These are phyloP conservation scores for Clathrospora elynae DNA, from an alignment of 2,329 filamentous ascomycete species.

Conservation along the genomic window DNA sequence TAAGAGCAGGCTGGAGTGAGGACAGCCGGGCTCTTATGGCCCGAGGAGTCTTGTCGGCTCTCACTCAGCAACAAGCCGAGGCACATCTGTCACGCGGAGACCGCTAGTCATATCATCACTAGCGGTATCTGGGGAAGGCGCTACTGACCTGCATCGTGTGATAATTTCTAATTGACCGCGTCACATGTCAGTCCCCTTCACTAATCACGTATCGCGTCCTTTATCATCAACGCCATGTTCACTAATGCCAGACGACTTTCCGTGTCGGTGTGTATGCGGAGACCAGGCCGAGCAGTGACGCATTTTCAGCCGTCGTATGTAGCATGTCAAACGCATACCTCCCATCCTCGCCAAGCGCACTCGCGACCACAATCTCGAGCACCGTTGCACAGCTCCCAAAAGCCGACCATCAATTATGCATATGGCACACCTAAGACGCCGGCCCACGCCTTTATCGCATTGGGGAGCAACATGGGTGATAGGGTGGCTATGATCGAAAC, in stretches of 20 bases:
- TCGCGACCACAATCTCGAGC: neutral
- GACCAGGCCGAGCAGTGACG: neutral
- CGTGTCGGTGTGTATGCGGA: constrained; percentile 9
- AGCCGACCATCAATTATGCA: neutral
- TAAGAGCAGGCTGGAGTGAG: constrained; percentile 13
- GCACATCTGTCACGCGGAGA: constrained; percentile 23
- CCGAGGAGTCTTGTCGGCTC: constrained; percentile 29
- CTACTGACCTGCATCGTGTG: constrained; percentile 4
- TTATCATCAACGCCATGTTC: no score
- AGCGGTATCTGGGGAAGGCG: constrained; percentile 20
- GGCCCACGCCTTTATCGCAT: constrained; percentile 73
- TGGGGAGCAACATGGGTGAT: constrained; percentile 92
- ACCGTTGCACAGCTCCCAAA: neutral
- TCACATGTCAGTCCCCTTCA: constrained; percentile 33
- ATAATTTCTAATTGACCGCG: constrained; percentile 11
- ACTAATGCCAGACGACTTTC: constrained; percentile 1
- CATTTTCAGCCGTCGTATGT: neutral
- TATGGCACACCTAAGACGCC: neutral
- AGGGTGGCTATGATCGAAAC: constrained; percentile 82
- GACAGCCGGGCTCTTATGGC: constrained; percentile 22
- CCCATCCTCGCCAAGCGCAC: neutral
- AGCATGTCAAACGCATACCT: neutral
- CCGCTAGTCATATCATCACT: constrained; percentile 13
- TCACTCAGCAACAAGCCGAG: constrained; percentile 33
- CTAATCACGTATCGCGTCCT: no score